These are phyloP conservation scores for Phaeophleospora eucalypticola DNA, from an alignment of 2,329 filamentous ascomycete species.

Conservation along the genomic window DNA sequence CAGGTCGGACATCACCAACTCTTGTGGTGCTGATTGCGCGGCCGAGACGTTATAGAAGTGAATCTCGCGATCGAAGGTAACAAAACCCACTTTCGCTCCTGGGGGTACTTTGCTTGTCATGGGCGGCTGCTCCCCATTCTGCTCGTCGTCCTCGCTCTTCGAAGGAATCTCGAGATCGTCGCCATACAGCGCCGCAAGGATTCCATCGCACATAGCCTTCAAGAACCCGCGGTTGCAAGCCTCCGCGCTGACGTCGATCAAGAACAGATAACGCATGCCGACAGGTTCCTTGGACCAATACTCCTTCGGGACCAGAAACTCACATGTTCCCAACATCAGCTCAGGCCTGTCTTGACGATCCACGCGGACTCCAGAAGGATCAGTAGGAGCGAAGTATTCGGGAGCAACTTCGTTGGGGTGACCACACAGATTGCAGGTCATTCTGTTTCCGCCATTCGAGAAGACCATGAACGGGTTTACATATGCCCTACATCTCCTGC, in stretches of 20 bases:
- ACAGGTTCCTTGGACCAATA: conserved; percentile 97
- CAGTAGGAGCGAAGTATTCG: conserved; percentile 91
- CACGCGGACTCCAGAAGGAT: conserved; percentile 77
- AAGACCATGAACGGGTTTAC: conserved; percentile 99
- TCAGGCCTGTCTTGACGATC: conserved; percentile 88
- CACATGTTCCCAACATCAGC: conserved; percentile 84
- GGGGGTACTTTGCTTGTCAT: conserved; percentile 60
- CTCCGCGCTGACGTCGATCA: conserved; percentile 91
- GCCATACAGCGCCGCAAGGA: conserved; percentile 79
- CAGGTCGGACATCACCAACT: conserved; percentile 97
- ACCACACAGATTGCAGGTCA: conserved; percentile 96
- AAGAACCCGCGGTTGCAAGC: conserved; percentile 86
- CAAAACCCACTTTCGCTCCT: conserved; percentile 85
- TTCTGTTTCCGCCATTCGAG: conserved; percentile 86
- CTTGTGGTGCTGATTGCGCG: conserved; percentile 79
- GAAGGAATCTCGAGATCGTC: conserved; percentile 51
- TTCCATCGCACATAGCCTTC: conserved; percentile 84
- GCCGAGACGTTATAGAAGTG: conserved; percentile 95
- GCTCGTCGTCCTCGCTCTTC: conserved; percentile 48
- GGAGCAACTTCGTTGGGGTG: conserved; percentile 91
- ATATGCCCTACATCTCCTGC: conserved; percentile 87
- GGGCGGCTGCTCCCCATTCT: conserved; percentile 41
- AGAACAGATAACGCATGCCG: conserved; percentile 79
- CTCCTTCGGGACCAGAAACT: conserved; percentile 95
- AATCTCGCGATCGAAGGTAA: conserved; percentile 93